Conservation (phyloP, 331 rosid genomes). For the Acacia concinna region DNA sequence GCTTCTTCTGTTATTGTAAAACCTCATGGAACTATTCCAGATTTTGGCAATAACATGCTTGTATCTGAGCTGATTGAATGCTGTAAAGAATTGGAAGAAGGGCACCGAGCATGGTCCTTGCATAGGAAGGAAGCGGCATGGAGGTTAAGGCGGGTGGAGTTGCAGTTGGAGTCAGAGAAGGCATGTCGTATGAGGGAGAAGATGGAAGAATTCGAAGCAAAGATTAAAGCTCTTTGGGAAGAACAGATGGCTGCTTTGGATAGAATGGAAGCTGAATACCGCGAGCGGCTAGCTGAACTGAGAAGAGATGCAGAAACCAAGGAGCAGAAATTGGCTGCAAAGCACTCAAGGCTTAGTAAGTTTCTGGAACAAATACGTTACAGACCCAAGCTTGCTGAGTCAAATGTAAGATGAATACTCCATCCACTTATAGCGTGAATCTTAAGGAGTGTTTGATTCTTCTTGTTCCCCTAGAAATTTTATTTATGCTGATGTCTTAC, state of each 20-base stretch:
- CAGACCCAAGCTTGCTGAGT: conserved; percentile 56
- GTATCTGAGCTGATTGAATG: conserved; percentile 73
- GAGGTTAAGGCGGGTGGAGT: conserved; percentile 85
- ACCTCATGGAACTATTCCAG: conserved; percentile 46
- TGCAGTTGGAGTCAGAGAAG: conserved; percentile 91
- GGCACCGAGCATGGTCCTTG: conserved; percentile 71
- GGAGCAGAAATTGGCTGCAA: conserved; percentile 85
- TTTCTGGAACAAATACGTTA: conserved; percentile 83
- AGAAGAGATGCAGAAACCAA: conserved; percentile 87
- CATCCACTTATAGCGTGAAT: conserved; percentile 4
- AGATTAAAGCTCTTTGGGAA: conserved; percentile 81
- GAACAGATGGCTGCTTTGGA: conserved; percentile 73
- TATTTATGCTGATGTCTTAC: conserved; percentile 27
- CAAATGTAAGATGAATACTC: conserved; percentile 55
- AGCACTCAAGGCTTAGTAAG: conserved; percentile 68
- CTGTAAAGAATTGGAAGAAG: conserved; percentile 87
- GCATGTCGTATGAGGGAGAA: conserved; percentile 70
- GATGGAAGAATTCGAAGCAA: conserved; percentile 78
- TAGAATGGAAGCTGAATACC: conserved; percentile 77
- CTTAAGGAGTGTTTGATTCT: conserved; percentile 18
- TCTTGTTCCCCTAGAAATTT: conserved; percentile 29
- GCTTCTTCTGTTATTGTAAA: conserved; percentile 49
- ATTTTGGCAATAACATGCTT: conserved; percentile 53
- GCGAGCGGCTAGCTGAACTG: conserved; percentile 75
- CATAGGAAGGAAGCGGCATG: conserved; percentile 87